Percentiles rank a stretch among this genome's conserved stretches.
Conservation (phyloP, 2,329 filamentous ascomycete genomes). For the Anisogramma anomala region DNA sequence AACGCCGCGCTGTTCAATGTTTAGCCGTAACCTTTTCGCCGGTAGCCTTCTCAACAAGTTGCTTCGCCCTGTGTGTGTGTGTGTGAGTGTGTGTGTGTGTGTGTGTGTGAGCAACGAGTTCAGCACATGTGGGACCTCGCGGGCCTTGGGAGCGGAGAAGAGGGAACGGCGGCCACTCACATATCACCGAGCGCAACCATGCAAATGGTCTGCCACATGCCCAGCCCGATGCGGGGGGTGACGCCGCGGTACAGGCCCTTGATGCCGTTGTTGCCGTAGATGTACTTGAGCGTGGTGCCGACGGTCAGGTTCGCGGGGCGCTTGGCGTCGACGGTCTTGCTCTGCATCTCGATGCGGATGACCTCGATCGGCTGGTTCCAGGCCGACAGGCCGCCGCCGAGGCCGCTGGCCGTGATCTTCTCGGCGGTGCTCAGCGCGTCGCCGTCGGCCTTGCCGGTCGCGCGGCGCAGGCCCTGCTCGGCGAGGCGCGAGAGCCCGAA, state of each 20-base stretch:
- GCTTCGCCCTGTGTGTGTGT: conserved; percentile 58
- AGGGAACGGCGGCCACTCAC: conserved; percentile 45
- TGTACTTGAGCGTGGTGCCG: conserved; percentile 73
- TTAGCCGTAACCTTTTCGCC: conserved; percentile 54
- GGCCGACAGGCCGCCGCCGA: conserved; percentile 89
- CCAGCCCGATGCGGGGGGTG: conserved; percentile 81
- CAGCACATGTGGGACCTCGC: not conserved
- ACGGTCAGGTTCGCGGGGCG: conserved; percentile 99
- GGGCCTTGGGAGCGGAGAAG: not conserved
- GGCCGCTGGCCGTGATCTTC: conserved; percentile 75
- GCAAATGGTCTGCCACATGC: conserved; percentile 98
- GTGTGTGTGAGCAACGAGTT: no score
- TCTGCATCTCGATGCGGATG: conserved; percentile 99
- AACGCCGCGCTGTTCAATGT: conserved; percentile 44
- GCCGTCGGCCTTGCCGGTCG: conserved; percentile 66
- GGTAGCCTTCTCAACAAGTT: conserved; percentile 54
- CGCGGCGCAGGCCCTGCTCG: conserved; percentile 72
- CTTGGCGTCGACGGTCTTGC: conserved; percentile 95
- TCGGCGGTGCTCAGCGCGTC: conserved; percentile 70
- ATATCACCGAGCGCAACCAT: conserved; percentile 99
- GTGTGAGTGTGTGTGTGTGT: no score
- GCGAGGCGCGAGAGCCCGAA: conserved; percentile 90
- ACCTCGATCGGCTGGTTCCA: conserved; percentile 99
- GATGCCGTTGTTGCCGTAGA: conserved; percentile 79
- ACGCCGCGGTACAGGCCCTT: conserved; percentile 94